Percentiles rank a stretch among this genome's conserved stretches.
Conservation (phyloP, 345 rosid genomes). For the Theobroma cacao region DNA sequence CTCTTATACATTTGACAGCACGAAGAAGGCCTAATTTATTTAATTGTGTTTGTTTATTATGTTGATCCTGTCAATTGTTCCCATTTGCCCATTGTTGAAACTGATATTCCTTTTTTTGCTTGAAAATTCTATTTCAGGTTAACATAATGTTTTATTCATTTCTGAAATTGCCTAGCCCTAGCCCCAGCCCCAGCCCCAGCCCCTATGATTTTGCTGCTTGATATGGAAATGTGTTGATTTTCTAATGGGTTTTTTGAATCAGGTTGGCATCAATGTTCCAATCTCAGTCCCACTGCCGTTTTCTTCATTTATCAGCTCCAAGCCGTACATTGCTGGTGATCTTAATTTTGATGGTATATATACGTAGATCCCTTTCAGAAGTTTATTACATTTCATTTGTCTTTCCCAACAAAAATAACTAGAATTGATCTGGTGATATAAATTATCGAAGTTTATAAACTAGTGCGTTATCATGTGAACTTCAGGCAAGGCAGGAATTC, state of each 20-base stretch:
- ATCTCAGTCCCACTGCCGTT: conserved; percentile 42
- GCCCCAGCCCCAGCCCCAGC: background rate
- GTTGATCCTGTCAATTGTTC: background rate
- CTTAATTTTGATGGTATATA: conserved; percentile 46
- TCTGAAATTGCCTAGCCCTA: background rate
- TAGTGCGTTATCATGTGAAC: background rate
- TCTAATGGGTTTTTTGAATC: background rate
- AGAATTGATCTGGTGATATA: background rate
- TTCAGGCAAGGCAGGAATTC: conserved; percentile 52
- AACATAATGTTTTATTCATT: background rate
- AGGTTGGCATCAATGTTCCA: conserved; percentile 63
- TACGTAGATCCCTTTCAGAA: background rate
- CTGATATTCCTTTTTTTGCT: background rate
- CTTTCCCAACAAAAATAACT: background rate
- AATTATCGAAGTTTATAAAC: background rate
- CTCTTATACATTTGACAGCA: background rate
- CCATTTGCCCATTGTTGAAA: background rate
- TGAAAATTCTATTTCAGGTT: background rate
- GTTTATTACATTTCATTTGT: background rate
- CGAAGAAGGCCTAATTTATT: background rate
- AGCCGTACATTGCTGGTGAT: conserved; percentile 50
- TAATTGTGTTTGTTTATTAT: background rate
- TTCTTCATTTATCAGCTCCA: conserved; percentile 39
- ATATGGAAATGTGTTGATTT: background rate
- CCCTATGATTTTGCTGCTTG: background rate